Evolutionary conservation across 2,329 filamentous ascomycete species (phyloP), one percentile per base, ranked within the genome.

Genomic region (Arthrinium phaeospermum): DNA sequence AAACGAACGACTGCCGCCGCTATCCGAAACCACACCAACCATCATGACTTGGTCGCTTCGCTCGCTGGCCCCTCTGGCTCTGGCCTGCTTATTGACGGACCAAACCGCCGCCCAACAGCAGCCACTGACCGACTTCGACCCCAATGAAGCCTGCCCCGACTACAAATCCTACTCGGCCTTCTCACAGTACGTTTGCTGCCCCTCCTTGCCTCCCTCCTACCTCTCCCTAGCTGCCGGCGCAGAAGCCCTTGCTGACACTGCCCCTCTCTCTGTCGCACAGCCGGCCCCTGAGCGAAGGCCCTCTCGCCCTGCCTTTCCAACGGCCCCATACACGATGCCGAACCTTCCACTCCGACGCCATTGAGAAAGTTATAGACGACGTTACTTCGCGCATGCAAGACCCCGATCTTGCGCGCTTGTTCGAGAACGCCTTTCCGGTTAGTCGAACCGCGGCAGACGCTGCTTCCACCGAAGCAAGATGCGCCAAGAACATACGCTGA

Each of bases 361-460:
- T 98, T 67, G 96, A 99, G 81, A 88, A 93, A 78, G 93, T 98
- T 70, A 98, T 99, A 74, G 82, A 90, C 44, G 91, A 98, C 76
- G 87, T 99, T 76, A 96, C 92, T 7, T 87, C 89, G 41, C 92
- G 90, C 70, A 93, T 99, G 84, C 88, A 91, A 73, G 92, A 98
- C 78, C 92, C 92, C 22, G 96, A 98, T 77, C 89, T 99, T 16
- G 96, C 96, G 4, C 91, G 95, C 37, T 86, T 99, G 14, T 99
- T 99, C 80, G 94, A 97, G 80, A 99, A 99, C 80, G 92, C 96
- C 2, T 98, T 97, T 75, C 96, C 96, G 5, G 79, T 81, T 57
- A 77, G 79, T 79, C 27, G 14, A 69, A 34, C 7, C 44, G 12
- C 34, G 46, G 19, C 47, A 41, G 13, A 14, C 30, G 12, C 16